These are phyloP conservation scores for Solanum rostratum DNA, from an alignment of 257 asterid genomes.

Conservation along the genomic window DNA sequence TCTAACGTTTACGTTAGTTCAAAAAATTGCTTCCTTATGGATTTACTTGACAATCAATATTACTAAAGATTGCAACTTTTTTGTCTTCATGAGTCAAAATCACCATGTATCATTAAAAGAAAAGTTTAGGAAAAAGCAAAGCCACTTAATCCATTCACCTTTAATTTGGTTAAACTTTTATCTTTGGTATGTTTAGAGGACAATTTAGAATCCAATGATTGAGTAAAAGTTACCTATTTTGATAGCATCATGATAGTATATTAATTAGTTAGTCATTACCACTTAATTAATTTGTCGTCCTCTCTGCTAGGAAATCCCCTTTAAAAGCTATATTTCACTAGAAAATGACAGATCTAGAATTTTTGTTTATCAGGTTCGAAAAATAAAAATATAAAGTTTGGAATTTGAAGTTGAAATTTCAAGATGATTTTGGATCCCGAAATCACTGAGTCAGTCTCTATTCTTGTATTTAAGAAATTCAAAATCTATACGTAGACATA, in stretches of 20 bases:
- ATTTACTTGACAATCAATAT: background rate
- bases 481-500: no score
- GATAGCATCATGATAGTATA: background rate
- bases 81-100: background rate
- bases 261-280: background rate
- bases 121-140: background rate
- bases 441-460: no score
- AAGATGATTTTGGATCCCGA: no score
- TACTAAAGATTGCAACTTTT: background rate
- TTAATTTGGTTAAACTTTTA: background rate
- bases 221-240: background rate
- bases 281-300: background rate
- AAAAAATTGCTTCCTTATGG: background rate
- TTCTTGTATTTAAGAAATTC: no score
- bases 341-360: no score
- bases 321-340: background rate
- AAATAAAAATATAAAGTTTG: no score
- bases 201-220: conserved; percentile 2
- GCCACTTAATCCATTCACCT: background rate
- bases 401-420: no score
- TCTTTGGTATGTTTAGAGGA: background rate
- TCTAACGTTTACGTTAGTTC: background rate
- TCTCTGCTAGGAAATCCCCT: background rate
- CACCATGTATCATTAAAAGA: background rate
- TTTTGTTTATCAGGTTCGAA: accelerated